Evolutionary conservation across 2,329 filamentous ascomycete species (phyloP), one percentile per base, ranked within the genome.

Genomic region (Penicillium olsonii): DNA sequence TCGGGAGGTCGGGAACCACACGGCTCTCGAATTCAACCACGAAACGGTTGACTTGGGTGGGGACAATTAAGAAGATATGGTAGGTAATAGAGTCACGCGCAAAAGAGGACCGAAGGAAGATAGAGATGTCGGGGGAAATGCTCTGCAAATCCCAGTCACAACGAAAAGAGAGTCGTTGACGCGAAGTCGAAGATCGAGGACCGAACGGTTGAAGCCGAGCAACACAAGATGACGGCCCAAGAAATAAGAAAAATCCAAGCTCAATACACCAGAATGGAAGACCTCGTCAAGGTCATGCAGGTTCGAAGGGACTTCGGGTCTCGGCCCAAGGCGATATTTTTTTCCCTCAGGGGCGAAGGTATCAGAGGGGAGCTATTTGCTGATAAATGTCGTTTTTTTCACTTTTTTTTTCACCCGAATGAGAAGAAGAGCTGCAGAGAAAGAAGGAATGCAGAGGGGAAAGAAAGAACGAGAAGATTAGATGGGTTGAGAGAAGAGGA

Each of bases 101-200:
- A 39, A 52, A 31, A 27, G 29, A 43, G 45, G 38, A 48, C 39
- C 43, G 46, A 50, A 39, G 24, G 50, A 53, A 46, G 50, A 47
- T 41, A 53, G 46, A 44, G 46, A 53, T 41, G 44, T 47, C 42
- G 15, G 49, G 55, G 62, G 67, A 63, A 58, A 65, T 71, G 68
- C 68, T 66, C 68, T 69, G 68, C 68, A 71, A 61, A 58, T 62
- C 65, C 67, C 59, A 58, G 48, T 47, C 39, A 52, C 57, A 51
- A 45, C 51, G 37, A 49, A 50, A 47, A 58, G 45, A 55, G 55
- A 57, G 45, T 47, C 51, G 50, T 57, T 47, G 54, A 61, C 52
- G 52, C 60, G 54, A 53, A 39, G 50, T 49, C 46, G 53, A 57
- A 49, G 31, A 40, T 49, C 46, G 48, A 55, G 45, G 22, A 24